phyloP scores from a whole-genome alignment of 805 yeast species.

The Dipodascus albidus region DNA sequence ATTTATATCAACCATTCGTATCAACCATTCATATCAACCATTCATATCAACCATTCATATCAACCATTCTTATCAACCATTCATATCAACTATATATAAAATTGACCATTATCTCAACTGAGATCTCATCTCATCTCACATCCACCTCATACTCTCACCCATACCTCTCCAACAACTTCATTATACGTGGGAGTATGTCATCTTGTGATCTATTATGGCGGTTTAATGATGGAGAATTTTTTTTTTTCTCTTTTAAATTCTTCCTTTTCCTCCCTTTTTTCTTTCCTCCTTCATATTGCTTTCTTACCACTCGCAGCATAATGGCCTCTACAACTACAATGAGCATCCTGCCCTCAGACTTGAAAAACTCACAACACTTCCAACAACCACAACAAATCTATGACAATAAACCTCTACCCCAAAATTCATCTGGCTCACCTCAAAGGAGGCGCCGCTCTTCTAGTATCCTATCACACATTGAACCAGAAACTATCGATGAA shows the following conservation, averaged over 20 bases:
- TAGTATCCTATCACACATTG: constrained; percentile 80
- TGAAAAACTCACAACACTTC: background rate
- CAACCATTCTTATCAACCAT: too few relatives aligned
- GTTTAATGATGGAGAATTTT: background rate
- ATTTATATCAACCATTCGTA: too few relatives aligned
- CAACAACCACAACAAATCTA: background rate
- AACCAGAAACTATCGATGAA: constrained; percentile 85
- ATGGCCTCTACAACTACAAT: background rate
- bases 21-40: too few relatives aligned
- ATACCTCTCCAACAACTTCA: background rate
- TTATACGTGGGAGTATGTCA: background rate
- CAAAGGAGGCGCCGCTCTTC: constrained; percentile 63
- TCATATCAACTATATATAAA: too few relatives aligned
- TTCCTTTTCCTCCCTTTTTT: background rate
- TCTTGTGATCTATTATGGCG: background rate
- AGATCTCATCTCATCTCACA: too few relatives aligned
- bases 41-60: too few relatives aligned
- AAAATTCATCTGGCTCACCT: background rate
- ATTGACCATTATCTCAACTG: too few relatives aligned
- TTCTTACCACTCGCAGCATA: background rate
- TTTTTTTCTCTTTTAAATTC: background rate
- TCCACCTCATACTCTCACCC: too few relatives aligned
- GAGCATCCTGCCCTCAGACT: background rate
- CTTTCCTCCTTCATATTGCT: background rate
- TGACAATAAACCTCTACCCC: background rate